Percentiles rank a stretch among this genome's conserved stretches.
These are phyloP conservation scores for Phyllosticta citribraziliensis DNA, from an alignment of 2,329 filamentous ascomycete species.

Conservation along the genomic window DNA sequence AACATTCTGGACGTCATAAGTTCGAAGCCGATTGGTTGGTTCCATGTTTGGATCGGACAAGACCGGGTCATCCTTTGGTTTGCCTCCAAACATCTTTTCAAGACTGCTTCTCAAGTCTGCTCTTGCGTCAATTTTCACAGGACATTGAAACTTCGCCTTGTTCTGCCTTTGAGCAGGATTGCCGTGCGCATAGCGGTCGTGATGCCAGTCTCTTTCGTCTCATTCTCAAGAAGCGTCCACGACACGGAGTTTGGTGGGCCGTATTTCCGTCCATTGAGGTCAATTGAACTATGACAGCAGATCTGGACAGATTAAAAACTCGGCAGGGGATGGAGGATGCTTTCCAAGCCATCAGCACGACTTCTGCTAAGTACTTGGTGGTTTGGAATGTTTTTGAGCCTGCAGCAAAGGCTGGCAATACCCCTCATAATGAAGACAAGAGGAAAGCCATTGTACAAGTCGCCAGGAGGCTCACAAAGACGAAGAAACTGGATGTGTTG, in stretches of 20 bases:
- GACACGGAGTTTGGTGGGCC: conserved; percentile 14
- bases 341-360: background rate
- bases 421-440: no score
- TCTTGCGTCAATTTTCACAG: conserved; percentile 18
- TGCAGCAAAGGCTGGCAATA: background rate
- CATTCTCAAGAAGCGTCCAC: conserved; percentile 21
- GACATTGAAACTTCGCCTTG: conserved; percentile 20
- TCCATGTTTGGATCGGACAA: conserved; percentile 13
- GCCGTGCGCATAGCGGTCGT: conserved; percentile 15
- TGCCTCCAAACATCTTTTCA: conserved; percentile 18
- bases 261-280: conserved; percentile 13
- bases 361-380: background rate
- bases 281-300: conserved; percentile 11
- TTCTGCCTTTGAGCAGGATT: conserved; percentile 17
- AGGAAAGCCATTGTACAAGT: no score
- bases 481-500: no score
- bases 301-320: background rate
- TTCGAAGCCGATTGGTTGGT: background rate
- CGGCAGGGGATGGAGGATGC: background rate
- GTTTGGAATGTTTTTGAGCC: background rate
- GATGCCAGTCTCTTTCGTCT: conserved; percentile 15
- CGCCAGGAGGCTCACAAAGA: no score
- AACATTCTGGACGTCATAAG: background rate
- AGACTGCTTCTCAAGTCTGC: conserved; percentile 17
- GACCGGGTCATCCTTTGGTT: conserved; percentile 8